Base-by-base conservation (phyloP, 257 asterid genomes). In the Ballota nigra region DNA sequence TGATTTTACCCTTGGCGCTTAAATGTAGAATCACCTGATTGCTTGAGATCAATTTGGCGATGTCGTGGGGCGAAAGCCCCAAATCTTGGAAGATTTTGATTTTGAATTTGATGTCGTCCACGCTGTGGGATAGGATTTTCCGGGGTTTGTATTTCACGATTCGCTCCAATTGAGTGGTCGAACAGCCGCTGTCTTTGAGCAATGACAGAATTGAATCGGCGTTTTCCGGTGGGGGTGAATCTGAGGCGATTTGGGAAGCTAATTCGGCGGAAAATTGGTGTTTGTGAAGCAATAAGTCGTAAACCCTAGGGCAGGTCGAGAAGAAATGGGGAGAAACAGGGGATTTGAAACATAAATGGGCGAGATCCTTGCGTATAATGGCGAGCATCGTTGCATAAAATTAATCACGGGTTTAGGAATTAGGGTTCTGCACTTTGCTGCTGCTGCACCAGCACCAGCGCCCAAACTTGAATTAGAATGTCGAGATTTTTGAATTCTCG, bases 101-200 rank as follows among this genome's bases (percentile, higher is more conserved):
- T 77, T 81, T 86, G 45, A 82, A 79, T 70, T 75, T 74, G 56
- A 83, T 52, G 56, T 34, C 76, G 6, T 76, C 80, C 29, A 79
- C 34, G 19, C 40, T 69, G 1, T 65, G 18, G 11, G 51, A 24
- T 3, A 83, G 71, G 51, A 78, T 6, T 0, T n/a, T n/a, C n/a
- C 12, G 23, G 52, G 84, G 80, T 38, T 12, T 41, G 9, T 0
- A 28, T 28, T 59, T 59, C 41, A 59, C 65, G 8, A 59, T 59
- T 29, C 2, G 28, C 65, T 29, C 65, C 64, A 86, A 33, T 10
- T 86, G 84, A 60, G 77, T 16, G 3, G 6, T 57, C 0, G 88
- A 77, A 56, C 84, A 83, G 24, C 91, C 87, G 22, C 7, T 70
- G 34, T 74, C 72, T 74, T 78, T 73, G 22, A 86, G 40, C 61